Conservation (phyloP, 768 basidiomycete species). For the Suillus paluster region DNA sequence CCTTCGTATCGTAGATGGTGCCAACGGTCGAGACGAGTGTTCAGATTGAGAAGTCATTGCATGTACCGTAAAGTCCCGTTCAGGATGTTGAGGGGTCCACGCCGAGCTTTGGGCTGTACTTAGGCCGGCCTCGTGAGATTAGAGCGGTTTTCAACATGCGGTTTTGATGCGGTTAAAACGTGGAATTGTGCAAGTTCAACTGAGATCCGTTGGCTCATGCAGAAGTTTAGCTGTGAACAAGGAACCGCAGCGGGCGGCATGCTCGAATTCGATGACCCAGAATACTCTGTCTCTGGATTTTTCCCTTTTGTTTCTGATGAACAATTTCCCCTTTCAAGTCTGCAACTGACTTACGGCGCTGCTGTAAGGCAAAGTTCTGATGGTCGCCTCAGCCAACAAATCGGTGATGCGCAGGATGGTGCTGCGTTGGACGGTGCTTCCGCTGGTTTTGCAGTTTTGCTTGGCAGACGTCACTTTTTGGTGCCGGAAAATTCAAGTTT, state of each 20-base stretch:
- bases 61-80: background rate
- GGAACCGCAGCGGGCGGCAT: conserved; percentile 31
- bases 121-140: too few relatives aligned
- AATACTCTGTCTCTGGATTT: conserved; percentile 30
- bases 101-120: too few relatives aligned
- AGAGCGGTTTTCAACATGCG: too few relatives aligned
- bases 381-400: conserved; percentile 31
- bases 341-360: conserved; percentile 32
- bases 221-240: conserved; percentile 31
- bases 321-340: conserved; percentile 21
- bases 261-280: conserved; percentile 27
- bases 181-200: too few relatives aligned
- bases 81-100: too few relatives aligned
- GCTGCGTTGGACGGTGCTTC: conserved; percentile 35
- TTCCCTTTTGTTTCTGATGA: conserved; percentile 22
- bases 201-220: background rate
- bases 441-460: conserved; percentile 26
- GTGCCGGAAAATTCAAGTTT: background rate
- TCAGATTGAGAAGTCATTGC: background rate
- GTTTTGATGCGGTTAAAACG: too few relatives aligned
- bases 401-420: conserved; percentile 30
- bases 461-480: conserved; percentile 17
- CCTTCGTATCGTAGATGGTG: background rate
- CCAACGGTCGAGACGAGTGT: background rate
- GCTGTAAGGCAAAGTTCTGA: conserved; percentile 30